A percentile compares a stretch with the other conserved stretches of the same genome.
Evolutionary conservation across 805 yeast genomes (phyloP).

Genomic region (Pichia sporocuriosa): DNA sequence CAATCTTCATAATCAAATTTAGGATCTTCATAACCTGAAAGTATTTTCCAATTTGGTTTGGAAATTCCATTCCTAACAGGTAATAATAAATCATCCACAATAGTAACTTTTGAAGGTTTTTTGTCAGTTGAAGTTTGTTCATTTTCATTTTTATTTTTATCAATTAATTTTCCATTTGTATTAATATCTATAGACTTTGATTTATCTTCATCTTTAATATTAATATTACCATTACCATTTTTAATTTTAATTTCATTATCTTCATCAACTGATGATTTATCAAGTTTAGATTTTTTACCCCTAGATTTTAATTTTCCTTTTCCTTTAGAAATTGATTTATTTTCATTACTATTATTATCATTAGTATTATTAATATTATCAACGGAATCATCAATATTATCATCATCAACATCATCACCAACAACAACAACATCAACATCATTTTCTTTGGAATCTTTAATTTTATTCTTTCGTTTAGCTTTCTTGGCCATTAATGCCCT

Average conservation of each 20-base stretch:
- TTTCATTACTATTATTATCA: too few relatives aligned
- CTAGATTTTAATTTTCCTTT: too few relatives aligned
- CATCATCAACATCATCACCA: too few relatives aligned
- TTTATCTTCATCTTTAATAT: background rate
- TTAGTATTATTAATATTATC: too few relatives aligned
- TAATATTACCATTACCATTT: background rate
- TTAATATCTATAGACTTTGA: background rate
- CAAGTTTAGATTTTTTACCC: too few relatives aligned
- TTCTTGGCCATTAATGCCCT: too few relatives aligned
- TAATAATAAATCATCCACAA: constrained; percentile 29
- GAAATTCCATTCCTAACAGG: constrained; percentile 20
- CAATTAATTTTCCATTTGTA: background rate
- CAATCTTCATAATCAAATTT: constrained; percentile 1
- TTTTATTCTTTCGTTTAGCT: background rate
- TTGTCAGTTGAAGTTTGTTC: too few relatives aligned
- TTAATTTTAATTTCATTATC: background rate
- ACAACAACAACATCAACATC: too few relatives aligned
- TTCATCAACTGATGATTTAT: too few relatives aligned
- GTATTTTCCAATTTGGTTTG: constrained; percentile 23
- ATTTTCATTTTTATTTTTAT: background rate
- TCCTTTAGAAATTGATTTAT: too few relatives aligned
- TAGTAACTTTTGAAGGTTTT: constrained; percentile 9
- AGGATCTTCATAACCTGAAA: constrained; percentile 20
- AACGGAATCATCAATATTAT: too few relatives aligned
- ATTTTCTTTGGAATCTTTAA: background rate